Percentiles rank a stretch among this genome's conserved stretches.
Conservation (phyloP, 805 yeast genomes). For the Ogataea parapolymorpha region DNA sequence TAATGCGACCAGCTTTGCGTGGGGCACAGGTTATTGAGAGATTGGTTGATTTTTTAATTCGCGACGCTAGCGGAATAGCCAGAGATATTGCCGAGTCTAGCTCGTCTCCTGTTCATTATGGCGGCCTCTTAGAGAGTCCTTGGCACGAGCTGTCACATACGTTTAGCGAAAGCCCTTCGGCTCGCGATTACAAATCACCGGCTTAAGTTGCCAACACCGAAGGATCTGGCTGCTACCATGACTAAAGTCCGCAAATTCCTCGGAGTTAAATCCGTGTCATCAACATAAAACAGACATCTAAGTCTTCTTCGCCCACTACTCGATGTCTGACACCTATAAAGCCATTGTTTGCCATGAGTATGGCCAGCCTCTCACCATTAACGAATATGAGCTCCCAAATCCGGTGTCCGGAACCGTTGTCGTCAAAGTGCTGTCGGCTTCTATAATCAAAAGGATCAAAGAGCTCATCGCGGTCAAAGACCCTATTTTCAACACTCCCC, state of each 20-base stretch:
- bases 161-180: background rate
- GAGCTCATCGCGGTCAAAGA: background rate
- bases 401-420: slow-evolving; percentile 3
- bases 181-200: background rate
- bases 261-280: too few species aligned
- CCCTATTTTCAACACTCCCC: slow-evolving; percentile 1
- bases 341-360: slow-evolving; percentile 7
- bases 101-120: background rate
- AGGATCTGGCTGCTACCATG: too few species aligned
- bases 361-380: slow-evolving; percentile 1
- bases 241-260: too few species aligned
- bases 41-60: slow-evolving; percentile 10
- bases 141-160: background rate
- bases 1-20: slow-evolving; percentile 23
- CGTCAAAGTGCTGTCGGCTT: background rate
- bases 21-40: slow-evolving; percentile 23
- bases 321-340: slow-evolving; percentile 1
- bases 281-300: too few species aligned
- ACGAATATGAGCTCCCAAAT: slow-evolving; percentile 1
- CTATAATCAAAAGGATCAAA: background rate
- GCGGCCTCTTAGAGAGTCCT: background rate
- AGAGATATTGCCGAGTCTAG: background rate
- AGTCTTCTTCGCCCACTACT: too few species aligned
- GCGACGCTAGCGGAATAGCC: background rate
- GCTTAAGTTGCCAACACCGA: background rate